Conservation (phyloP, 2,329 filamentous ascomycete species). For the Hypoxylon sp. region DNA sequence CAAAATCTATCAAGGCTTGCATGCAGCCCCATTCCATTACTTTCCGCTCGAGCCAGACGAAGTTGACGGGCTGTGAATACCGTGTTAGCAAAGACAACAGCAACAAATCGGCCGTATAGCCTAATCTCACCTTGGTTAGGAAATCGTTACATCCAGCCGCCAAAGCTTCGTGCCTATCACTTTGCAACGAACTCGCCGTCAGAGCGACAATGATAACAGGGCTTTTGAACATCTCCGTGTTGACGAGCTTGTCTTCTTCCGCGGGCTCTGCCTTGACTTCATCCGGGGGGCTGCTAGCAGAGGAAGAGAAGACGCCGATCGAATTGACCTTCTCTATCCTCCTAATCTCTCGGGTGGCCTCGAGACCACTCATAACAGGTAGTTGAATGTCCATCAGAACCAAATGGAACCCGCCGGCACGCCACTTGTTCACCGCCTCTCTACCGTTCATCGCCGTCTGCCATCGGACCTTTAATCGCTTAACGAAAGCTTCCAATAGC, state of each 20-base stretch:
- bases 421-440: conserved; percentile 95
- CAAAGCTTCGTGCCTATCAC: conserved; percentile 93
- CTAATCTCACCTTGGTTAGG: conserved; percentile 84
- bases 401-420: conserved; percentile 90
- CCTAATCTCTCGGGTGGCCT: conserved; percentile 95
- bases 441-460: conserved; percentile 96
- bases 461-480: conserved; percentile 94
- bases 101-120: background rate
- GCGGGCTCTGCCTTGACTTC: conserved; percentile 65
- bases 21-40: conserved; percentile 99
- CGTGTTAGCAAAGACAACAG: conserved; percentile 45
- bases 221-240: conserved; percentile 86
- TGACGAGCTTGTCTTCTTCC: conserved; percentile 78
- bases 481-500: conserved; percentile 94
- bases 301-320: conserved; percentile 90
- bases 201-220: conserved; percentile 98
- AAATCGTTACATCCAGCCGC: conserved; percentile 99
- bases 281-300: conserved; percentile 68
- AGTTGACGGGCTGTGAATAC: conserved; percentile 84
- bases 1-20: conserved; percentile 98
- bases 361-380: conserved; percentile 94
- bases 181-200: conserved; percentile 94
- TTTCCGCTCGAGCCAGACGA: conserved; percentile 96
- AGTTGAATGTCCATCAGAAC: conserved; percentile 99
- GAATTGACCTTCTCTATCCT: conserved; percentile 90